Evolutionary conservation across 495 filamentous ascomycete species (phyloP), one percentile per base, ranked within the genome.

Genomic region (Parathielavia appendiculata): DNA sequence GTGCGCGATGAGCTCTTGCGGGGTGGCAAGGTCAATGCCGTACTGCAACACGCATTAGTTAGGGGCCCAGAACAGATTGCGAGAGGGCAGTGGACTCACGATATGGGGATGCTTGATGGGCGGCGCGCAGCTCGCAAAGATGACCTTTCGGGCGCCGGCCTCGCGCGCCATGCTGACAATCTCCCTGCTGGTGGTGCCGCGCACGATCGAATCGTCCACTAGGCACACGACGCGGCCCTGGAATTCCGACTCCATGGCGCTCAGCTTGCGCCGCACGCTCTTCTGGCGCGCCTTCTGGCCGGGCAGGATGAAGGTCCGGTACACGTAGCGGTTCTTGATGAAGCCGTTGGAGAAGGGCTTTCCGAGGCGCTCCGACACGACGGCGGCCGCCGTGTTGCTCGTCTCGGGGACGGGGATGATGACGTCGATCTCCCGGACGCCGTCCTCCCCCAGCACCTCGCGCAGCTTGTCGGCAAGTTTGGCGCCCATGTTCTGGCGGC

Each of bases 231-330:
- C 90, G 63, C 87, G 84, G 57, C 83, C 88, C 63, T 86, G 79
- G 73, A 98, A 97, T 69, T 97, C 91, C 34, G 87, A 83, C 51
- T 86, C 83, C 77, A 95, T 95, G 51, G 90, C 85, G 65, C 87
- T 93, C 22, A 95, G 79, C 73, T 90, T 90, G 40, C 86, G 75
- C 0, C 87, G 81, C 20, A 90, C 87, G 54, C 85, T 85, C 65
- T 87, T 93, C 65, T 96, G 86, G 6, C 93, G 80, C 22, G 86
- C 83, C 64, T 86, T 85, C 69, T 97, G 92, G 35, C 85, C 86
- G 10, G 91, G 91, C 86, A 96, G 91, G 69, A 97, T 96, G 71
- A 96, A 97, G 0, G 92, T 96, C 38, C 92, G 86, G 79, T 92
- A 95, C 49, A 97, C 89, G 71, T 97, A 97, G 50, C 92, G 84